Evolutionary conservation across 2,329 filamentous ascomycete species (phyloP), one percentile per base, ranked within the genome.

Genomic region (Cercospora sp.): DNA sequence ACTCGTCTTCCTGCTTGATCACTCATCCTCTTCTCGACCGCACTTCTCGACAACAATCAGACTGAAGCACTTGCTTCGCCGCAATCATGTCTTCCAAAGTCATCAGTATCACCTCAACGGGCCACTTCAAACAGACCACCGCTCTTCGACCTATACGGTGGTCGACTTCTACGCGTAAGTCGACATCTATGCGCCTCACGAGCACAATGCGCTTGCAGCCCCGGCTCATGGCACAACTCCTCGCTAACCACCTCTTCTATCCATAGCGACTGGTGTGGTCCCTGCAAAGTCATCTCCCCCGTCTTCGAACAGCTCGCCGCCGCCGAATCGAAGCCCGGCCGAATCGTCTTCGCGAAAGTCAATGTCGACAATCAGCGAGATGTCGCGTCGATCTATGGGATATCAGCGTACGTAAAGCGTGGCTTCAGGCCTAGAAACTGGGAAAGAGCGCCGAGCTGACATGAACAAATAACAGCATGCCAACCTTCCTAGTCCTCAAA

Each of bases 211-310:
- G 32, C n/a, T n/a, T n/a, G n/a, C n/a, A n/a, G n/a, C n/a, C n/a
- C n/a, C n/a, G n/a, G n/a, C n/a, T n/a, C n/a, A n/a, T n/a, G n/a
- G n/a, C n/a, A n/a, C n/a, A n/a, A n/a, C n/a, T n/a, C n/a, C n/a
- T n/a, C n/a, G n/a, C n/a, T n/a, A n/a, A n/a, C n/a, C n/a, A n/a
- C n/a, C n/a, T n/a, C n/a, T n/a, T 34, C 4, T 30, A 32, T 21
- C 43, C 43, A 30, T 21, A 64, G 61, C 34, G 75, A 77, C 71
- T 87, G 86, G 85, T 87, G 85, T 75, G 85, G 85, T 1, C 85
- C 85, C 30, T 87, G 85, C 81, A 85, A 85, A 74, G 80, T 82
- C 37, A 85, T 87, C 65, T 81, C 82, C 3, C 85, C 85, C 32
- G 78, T 83, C 70, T 83, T 86, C 74, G 82, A 83, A 65, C 78